Percentiles rank a stretch among this genome's conserved stretches.
phyloP scores from a whole-genome alignment of 257 asterid species.

The Ilex asprella region DNA sequence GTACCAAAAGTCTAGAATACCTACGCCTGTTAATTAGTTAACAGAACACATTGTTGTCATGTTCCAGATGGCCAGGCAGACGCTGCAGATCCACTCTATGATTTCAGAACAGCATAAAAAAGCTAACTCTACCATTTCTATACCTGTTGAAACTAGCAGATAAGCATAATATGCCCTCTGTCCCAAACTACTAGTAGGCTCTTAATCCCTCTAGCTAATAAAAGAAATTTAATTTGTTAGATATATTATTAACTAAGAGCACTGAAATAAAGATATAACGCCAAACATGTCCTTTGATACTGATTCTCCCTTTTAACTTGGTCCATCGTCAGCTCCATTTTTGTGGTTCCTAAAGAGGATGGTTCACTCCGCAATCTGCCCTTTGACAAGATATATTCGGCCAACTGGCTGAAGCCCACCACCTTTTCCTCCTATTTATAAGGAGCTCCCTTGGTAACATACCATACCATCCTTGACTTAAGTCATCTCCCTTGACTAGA shows the following conservation, averaged over 20 bases:
- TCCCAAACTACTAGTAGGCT: no score
- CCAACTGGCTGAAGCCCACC: constrained; percentile 49
- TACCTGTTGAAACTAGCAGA: no score
- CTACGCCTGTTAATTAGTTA: no score
- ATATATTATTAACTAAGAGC: constrained; percentile 16
- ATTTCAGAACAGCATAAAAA: no score
- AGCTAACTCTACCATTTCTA: no score
- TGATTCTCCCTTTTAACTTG: constrained; percentile 7
- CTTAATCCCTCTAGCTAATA: no score
- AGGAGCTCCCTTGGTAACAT: constrained; percentile 15
- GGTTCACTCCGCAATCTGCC: constrained; percentile 44
- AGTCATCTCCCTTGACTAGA: constrained; percentile 4
- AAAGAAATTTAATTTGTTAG: not conserved
- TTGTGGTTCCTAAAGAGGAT: constrained; percentile 45
- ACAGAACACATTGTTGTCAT: no score
- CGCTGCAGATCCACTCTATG: no score
- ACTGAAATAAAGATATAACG: constrained; percentile 10
- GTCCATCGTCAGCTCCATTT: no score
- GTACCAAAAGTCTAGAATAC: no score
- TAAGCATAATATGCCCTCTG: no score
- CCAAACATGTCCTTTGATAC: constrained; percentile 19
- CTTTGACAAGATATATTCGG: constrained; percentile 35
- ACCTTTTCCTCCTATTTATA: constrained; percentile 35
- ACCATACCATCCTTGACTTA: constrained; percentile 19
- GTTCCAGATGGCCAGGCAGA: no score